phyloP scores from a whole-genome alignment of 2,329 filamentous ascomycete species.

The Hymenoscyphus scutula region DNA sequence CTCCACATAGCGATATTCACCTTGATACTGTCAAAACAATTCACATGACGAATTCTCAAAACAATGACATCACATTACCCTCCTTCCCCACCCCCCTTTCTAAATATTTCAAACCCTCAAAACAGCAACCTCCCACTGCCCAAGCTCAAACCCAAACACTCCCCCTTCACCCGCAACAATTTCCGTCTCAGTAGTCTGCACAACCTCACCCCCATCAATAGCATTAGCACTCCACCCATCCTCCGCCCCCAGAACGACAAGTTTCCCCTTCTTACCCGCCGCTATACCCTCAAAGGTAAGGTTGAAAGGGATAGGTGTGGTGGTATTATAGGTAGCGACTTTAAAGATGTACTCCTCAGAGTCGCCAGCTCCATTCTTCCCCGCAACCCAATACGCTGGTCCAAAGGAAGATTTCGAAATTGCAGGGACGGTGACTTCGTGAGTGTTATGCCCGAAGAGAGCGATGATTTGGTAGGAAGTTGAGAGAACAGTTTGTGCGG shows the following conservation, averaged over 20 bases:
- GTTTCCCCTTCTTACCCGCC: constrained; percentile 40
- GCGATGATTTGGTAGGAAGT: constrained; percentile 51
- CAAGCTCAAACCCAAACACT: constrained; percentile 24
- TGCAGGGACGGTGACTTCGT: constrained; percentile 48
- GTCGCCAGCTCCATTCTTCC: constrained; percentile 41
- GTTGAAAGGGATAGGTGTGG: constrained; percentile 45
- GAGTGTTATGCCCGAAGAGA: constrained; percentile 46
- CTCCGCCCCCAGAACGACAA: constrained; percentile 46
- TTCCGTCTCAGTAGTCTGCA: constrained; percentile 13
- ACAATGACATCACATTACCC: too few species aligned
- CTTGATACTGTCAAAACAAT: too few species aligned
- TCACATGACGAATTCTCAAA: too few species aligned
- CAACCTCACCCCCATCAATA: constrained; percentile 16
- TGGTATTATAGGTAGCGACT: constrained; percentile 52
- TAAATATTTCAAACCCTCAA: constrained; percentile 34
- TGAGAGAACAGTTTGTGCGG: constrained; percentile 47
- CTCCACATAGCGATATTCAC: too few species aligned
- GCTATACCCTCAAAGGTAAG: constrained; percentile 45
- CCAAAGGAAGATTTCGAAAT: constrained; percentile 38
- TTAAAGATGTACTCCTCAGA: constrained; percentile 49
- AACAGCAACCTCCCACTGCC: constrained; percentile 26
- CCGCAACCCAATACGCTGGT: constrained; percentile 51
- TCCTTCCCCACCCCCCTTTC: background rate
- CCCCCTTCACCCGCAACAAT: constrained; percentile 20
- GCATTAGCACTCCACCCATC: constrained; percentile 21